Evolutionary conservation across 1,284 basidiomycete species (phyloP), one percentile per base, ranked within the genome.

Genomic region (Boletus hoseneyae): DNA sequence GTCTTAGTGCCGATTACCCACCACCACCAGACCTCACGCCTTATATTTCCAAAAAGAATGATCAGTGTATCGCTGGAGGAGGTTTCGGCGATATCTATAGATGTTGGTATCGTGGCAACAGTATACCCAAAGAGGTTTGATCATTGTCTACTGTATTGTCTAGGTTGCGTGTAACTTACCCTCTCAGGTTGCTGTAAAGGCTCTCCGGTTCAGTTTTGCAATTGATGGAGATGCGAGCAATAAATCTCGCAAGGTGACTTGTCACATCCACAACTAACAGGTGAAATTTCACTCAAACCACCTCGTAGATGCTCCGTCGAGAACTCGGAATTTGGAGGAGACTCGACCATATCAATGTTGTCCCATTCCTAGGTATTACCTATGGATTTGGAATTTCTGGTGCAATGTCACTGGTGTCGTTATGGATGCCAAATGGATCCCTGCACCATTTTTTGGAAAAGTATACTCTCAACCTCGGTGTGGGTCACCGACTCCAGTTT

Each of bases 321-420:
- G 59, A 60, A 9, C 50, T 63, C 1, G 56, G 56, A 10, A 60
- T 61, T 7, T 61, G 61, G 59, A 58, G 35, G 36, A 50, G 61
- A 34, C 50, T 60, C 0, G 4, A 46, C 1, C 52, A 60, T 23
- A 3, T 5, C 0, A 60, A 60, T 25, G 34, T 60, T 3, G 56
- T 60, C 21, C 61, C 53, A 4, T 57, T 63, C 21, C 19, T 63
- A 1, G 61, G 59, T 1, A 40, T 51, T 30, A 47, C 48, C 27
- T 45, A 36, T 0, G 56, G 52, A 0, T 61, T 63, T 30, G 60
- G 59, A 12, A 48, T 53, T 44, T 1, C 6, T 12, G 47, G 25
- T 11, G 37, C 52, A 3, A 45, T 43, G 29, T 53, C 57, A 0
- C 29, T 62, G 23, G 52, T 61, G 6, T 59, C 61, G 4, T 21